Evolutionary conservation across 108 stramenopile species (phyloP), one percentile per base, ranked within the genome.

Genomic region (Cyclotella cryptica): DNA sequence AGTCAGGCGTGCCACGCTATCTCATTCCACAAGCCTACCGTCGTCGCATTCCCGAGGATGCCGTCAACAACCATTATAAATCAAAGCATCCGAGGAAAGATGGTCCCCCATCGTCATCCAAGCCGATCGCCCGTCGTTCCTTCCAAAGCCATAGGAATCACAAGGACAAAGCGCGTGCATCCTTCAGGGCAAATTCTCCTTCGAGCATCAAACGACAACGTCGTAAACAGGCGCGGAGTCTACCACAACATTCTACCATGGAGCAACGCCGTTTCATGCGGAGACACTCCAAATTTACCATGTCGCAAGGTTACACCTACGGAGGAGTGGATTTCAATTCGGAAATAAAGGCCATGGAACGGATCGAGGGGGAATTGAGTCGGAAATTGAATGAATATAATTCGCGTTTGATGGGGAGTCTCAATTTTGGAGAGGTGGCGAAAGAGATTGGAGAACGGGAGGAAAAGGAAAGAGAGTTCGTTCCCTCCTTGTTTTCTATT

Each of bases 21-120:
- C 60, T 61, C 29, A 61, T 61, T 13, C 60, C 60, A 29, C 60
- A 61, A 39, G 60, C 60, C 30, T 61, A 61, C 13, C 60, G 60
- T 61, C 60, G 60, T 35, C 60, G 60, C 24, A 5, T 8, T 30
- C 30, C 29, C 30, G 60, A 27, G 10, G 11, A 12, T 39, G 13
- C 7, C 60, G 6, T 39, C 6, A 2, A 35, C 35, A 12, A 24
- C 55, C 8, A 57, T 22, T 24, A 24, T 12, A 8, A 26, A 26
- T 22, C 12, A 7, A 57, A 57, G 1, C 55, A 22, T 57, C 55
- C 9, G 3, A 22, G 21, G 24, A 55, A 55, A 19, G 22, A 55
- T 24, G 19, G 18, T 12, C n/a, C 22, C 4, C 6, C 35, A 35
- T 35, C 35, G 35, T 35, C 35, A 35, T 6, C 6, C 35, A 35